These are phyloP conservation scores for Massarina eburnea DNA, from an alignment of 2,329 filamentous ascomycete species.

Conservation along the genomic window DNA sequence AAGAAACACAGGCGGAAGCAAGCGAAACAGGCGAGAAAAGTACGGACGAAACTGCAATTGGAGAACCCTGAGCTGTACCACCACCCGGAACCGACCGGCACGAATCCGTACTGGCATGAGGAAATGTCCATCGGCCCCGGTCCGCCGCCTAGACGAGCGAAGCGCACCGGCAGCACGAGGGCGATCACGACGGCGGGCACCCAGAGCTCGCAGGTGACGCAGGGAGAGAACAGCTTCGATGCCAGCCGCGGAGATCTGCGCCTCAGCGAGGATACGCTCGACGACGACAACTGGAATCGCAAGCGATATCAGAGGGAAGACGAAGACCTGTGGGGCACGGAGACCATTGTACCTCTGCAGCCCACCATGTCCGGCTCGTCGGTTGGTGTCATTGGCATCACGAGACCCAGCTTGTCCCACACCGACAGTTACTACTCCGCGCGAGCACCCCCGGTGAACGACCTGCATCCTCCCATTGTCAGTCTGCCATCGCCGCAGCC, in stretches of 20 bases:
- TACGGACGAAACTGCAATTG: slow-evolving; percentile 65
- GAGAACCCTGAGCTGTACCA: slow-evolving; percentile 74
- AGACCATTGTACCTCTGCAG: slow-evolving; percentile 38
- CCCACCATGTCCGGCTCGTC: slow-evolving; percentile 32
- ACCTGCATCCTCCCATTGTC: slow-evolving; percentile 82
- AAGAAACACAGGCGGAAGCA: slow-evolving; percentile 70
- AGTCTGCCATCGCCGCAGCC: slow-evolving; percentile 70
- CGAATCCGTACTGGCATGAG: slow-evolving; percentile 85
- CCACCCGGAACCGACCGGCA: slow-evolving; percentile 80
- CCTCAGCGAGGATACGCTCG: slow-evolving; percentile 18
- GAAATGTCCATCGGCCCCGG: slow-evolving; percentile 83
- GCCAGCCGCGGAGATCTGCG: slow-evolving; percentile 28
- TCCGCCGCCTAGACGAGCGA: slow-evolving; percentile 62
- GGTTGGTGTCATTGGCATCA: slow-evolving; percentile 29
- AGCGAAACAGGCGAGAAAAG: slow-evolving; percentile 67
- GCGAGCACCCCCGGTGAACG: slow-evolving; percentile 73
- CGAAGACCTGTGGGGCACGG: slow-evolving; percentile 80
- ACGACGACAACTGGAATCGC: slow-evolving; percentile 64
- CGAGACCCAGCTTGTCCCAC: slow-evolving; percentile 30
- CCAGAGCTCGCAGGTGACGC: slow-evolving; percentile 52
- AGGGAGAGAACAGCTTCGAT: slow-evolving; percentile 42
- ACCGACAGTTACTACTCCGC: slow-evolving; percentile 42
- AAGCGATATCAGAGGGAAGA: slow-evolving; percentile 84
- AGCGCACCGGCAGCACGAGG: slow-evolving; percentile 55
- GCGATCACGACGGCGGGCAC: slow-evolving; percentile 61